phyloP scores from a whole-genome alignment of 495 filamentous ascomycete genomes.

The Xylaria palmicola region DNA sequence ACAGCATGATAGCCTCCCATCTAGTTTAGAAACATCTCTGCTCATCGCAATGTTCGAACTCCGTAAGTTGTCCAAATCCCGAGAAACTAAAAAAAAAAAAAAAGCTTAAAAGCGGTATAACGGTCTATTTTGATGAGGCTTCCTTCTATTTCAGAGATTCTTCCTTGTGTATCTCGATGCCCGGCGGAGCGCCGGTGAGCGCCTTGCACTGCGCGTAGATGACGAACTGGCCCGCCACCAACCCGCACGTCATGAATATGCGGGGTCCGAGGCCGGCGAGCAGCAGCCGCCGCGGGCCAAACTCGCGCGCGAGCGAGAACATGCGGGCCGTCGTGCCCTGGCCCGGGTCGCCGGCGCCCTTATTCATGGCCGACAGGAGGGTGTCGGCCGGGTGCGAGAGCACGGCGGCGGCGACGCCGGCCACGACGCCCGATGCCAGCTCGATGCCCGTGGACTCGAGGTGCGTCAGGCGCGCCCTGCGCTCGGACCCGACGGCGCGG shows the following conservation, averaged over 20 bases:
- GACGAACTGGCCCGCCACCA: slow-evolving; percentile 38
- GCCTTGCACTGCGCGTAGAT: slow-evolving; percentile 41
- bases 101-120: neutral
- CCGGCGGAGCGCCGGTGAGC: slow-evolving; percentile 33
- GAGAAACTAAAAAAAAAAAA: neutral
- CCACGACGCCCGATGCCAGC: slow-evolving; percentile 77
- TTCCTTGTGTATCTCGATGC: slow-evolving; percentile 39
- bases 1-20: neutral
- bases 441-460: slow-evolving; percentile 67
- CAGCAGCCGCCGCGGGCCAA: slow-evolving; percentile 33
- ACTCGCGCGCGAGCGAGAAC: slow-evolving; percentile 37
- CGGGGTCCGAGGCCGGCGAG: slow-evolving; percentile 34
- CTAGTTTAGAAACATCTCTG: neutral
- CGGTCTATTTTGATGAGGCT: too few species aligned
- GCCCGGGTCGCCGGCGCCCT: slow-evolving; percentile 45
- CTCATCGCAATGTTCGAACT: neutral
- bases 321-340: slow-evolving; percentile 33
- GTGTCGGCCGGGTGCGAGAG: slow-evolving; percentile 88
- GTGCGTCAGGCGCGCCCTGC: slow-evolving; percentile 31
- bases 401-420: slow-evolving; percentile 82
- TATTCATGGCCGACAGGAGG: slow-evolving; percentile 91
- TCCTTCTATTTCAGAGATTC: slow-evolving; percentile 17
- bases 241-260: slow-evolving; percentile 36
- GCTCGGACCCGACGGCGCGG: slow-evolving; percentile 33
- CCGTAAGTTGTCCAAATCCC: neutral